Evolutionary conservation across 495 filamentous ascomycete genomes (phyloP).

Genomic region (Baudoinia panamericana): DNA sequence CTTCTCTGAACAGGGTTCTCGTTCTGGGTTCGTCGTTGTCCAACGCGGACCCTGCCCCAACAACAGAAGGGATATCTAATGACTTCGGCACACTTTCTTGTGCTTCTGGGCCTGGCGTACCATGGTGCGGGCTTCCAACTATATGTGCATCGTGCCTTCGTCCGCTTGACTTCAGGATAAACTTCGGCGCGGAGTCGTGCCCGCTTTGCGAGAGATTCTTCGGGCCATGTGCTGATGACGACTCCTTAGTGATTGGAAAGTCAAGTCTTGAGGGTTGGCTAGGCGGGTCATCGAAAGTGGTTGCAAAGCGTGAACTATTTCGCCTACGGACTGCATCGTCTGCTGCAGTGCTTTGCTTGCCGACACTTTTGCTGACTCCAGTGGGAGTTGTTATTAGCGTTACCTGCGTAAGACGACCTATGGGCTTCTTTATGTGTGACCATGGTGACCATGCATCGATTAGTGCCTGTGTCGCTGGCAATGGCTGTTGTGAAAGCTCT

Average conservation of each 20-base stretch:
- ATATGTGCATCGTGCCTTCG: not conserved
- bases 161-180: not conserved
- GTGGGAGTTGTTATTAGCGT: not conserved
- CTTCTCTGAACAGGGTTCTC: slow-evolving; percentile 1
- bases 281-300: not conserved
- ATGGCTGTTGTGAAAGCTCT: slow-evolving; percentile 6
- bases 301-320: slow-evolving; percentile 6
- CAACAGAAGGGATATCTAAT: not conserved
- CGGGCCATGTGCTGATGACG: not conserved
- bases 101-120: not conserved
- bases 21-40: not conserved
- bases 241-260: not conserved
- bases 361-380: not conserved
- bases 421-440: slow-evolving; percentile 16
- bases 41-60: not conserved
- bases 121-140: not conserved
- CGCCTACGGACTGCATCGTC: not conserved
- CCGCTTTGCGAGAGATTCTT: not conserved
- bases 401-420: not conserved
- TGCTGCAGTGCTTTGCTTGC: not conserved
- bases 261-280: not conserved
- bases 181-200: not conserved
- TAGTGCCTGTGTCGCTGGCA: slow-evolving; percentile 14
- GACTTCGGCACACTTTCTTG: not conserved
- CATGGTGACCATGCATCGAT: slow-evolving; percentile 10